phyloP scores from a whole-genome alignment of 495 filamentous ascomycete genomes.

The Glutinoglossum americanum region DNA sequence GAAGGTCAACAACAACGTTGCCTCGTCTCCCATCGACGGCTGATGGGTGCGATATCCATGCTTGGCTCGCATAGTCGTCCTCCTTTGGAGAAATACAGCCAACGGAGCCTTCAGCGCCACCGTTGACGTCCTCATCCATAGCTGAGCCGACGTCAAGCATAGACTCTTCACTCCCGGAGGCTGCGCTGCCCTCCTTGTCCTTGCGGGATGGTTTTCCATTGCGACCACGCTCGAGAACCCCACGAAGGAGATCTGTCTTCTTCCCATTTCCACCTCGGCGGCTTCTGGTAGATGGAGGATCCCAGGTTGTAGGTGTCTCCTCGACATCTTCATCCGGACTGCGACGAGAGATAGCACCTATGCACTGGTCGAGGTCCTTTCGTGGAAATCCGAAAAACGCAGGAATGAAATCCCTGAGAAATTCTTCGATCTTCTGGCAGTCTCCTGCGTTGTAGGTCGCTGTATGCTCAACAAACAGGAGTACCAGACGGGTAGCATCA shows the following conservation, averaged over 20 bases:
- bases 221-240: constrained; percentile 59
- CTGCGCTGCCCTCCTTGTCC: constrained; percentile 52
- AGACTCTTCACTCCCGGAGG: constrained; percentile 57
- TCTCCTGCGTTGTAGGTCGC: constrained; percentile 47
- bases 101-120: constrained; percentile 16
- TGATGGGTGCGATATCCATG: constrained; percentile 37
- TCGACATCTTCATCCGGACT: constrained; percentile 58
- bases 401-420: constrained; percentile 74
- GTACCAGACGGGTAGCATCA: constrained; percentile 59
- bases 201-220: constrained; percentile 34
- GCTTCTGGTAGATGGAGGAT: constrained; percentile 29
- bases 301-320: constrained; percentile 26
- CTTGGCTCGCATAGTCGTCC: constrained; percentile 23
- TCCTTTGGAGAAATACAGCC: constrained; percentile 20
- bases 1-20: background rate
- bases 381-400: constrained; percentile 72
- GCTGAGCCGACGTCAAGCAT: constrained; percentile 62
- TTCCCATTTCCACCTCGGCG: constrained; percentile 40
- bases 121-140: constrained; percentile 36
- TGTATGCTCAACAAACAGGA: constrained; percentile 49
- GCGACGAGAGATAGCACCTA: constrained; percentile 43
- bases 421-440: constrained; percentile 50
- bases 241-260: constrained; percentile 63
- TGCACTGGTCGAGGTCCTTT: constrained; percentile 50
- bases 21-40: background rate